Evolutionary conservation across 1,284 basidiomycete species (phyloP).

Genomic region (Calocybe gambosa): DNA sequence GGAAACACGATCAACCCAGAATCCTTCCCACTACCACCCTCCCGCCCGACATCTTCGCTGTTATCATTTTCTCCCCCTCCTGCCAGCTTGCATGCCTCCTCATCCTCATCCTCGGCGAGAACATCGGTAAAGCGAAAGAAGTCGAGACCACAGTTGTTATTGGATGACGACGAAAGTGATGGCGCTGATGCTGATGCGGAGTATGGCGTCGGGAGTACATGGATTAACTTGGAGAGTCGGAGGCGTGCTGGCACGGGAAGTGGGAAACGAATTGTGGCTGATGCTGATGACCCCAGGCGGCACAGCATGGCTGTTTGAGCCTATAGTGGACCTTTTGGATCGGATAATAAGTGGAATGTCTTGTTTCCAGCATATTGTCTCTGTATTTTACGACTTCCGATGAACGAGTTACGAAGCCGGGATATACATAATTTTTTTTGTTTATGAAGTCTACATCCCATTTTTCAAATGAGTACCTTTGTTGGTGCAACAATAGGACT

Average conservation of each 20-base stretch:
- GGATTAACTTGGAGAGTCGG: conserved; percentile 55
- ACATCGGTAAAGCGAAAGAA: conserved; percentile 44
- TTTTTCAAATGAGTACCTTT: not conserved
- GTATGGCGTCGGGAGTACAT: conserved; percentile 36
- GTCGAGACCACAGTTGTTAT: conserved; percentile 37
- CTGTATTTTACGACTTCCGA: not conserved
- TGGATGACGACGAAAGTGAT: conserved; percentile 52
- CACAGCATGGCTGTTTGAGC: conserved; percentile 21
- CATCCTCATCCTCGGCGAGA: conserved; percentile 17
- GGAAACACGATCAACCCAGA: conserved; percentile 25
- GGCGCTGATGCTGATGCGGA: conserved; percentile 64
- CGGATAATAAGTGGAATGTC: no score
- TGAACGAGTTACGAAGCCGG: conserved; percentile 4
- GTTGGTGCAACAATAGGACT: not conserved
- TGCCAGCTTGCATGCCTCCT: conserved; percentile 11
- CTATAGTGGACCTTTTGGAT: not conserved
- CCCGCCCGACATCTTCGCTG: conserved; percentile 26
- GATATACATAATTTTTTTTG: conserved; percentile 11
- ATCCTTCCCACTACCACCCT: conserved; percentile 28
- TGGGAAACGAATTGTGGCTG: conserved; percentile 5
- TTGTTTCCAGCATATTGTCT: no score
- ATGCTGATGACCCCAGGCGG: conserved; percentile 16
- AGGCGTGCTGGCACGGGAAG: conserved; percentile 27
- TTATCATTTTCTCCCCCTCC: conserved; percentile 28
- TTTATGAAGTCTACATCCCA: not conserved